Percentiles rank a stretch among this genome's conserved stretches.
Evolutionary conservation across 2,329 filamentous ascomycete species (phyloP).

Genomic region (Monosporascus cannonballus): DNA sequence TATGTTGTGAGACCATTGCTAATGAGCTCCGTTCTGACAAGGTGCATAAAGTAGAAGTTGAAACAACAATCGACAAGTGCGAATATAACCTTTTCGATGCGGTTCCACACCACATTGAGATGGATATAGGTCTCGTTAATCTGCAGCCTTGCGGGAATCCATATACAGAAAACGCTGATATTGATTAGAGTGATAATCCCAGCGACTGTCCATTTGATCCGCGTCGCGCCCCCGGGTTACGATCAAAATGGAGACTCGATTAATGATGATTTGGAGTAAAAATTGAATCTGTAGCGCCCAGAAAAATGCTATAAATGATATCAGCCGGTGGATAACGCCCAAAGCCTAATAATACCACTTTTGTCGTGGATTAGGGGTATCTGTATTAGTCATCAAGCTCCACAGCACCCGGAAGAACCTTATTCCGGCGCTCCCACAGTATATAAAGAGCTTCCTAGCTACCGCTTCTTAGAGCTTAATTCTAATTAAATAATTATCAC

Average conservation of each 20-base stretch:
- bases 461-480: too few relatives aligned
- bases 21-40: conserved; percentile 37
- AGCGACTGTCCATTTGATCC: conserved; percentile 34
- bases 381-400: too few relatives aligned
- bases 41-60: conserved; percentile 41
- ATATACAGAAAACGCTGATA: conserved; percentile 43
- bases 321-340: not conserved
- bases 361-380: too few relatives aligned
- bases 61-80: conserved; percentile 37
- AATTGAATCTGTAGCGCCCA: conserved; percentile 37
- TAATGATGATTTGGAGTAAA: conserved; percentile 46
- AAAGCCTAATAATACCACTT: not conserved
- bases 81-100: conserved; percentile 41
- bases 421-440: too few relatives aligned
- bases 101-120: conserved; percentile 43
- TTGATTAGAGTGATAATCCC: conserved; percentile 38
- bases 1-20: conserved; percentile 42
- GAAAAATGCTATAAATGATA: conserved; percentile 11
- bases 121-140: conserved; percentile 29
- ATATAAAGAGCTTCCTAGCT: too few relatives aligned
- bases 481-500: too few relatives aligned
- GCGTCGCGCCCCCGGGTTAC: conserved; percentile 27
- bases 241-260: conserved; percentile 39
- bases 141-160: conserved; percentile 41
- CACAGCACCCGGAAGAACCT: too few relatives aligned